Evolutionary conservation across 768 basidiomycete genomes (phyloP).

Genomic region (Candolleomyces efflorescens): DNA sequence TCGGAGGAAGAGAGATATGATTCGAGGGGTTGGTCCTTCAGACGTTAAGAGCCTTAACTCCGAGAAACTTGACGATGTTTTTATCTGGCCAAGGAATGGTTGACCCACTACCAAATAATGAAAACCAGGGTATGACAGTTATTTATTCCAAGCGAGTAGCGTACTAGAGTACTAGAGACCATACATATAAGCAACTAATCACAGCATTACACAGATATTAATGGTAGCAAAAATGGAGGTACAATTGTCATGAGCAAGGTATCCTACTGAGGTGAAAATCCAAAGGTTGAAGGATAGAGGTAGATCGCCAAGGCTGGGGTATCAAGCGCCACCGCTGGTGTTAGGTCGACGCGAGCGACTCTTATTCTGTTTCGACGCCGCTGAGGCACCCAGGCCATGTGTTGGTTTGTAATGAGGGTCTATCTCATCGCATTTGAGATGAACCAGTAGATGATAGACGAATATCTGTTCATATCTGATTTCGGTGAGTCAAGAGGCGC

Average conservation of each 20-base stretch:
- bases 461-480: constrained; percentile 83
- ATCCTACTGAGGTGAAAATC: background rate
- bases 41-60: too few species aligned
- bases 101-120: too few species aligned
- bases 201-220: too few species aligned
- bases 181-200: too few species aligned
- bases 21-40: too few species aligned
- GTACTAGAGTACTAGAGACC: too few species aligned
- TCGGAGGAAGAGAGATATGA: background rate
- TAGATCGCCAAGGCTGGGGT: background rate
- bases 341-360: constrained; percentile 49
- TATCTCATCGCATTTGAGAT: constrained; percentile 72
- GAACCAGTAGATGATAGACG: constrained; percentile 76
- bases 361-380: constrained; percentile 49
- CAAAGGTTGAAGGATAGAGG: background rate
- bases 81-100: too few species aligned
- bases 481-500: background rate
- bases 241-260: background rate
- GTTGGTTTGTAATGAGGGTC: constrained; percentile 74
- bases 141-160: too few species aligned
- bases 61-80: too few species aligned
- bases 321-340: background rate
- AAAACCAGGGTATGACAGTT: too few species aligned
- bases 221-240: too few species aligned
- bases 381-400: constrained; percentile 75